These are phyloP conservation scores for Chytridiales sp. DNA, from an alignment of 371 early-diverging fungal genomes.

Conservation along the genomic window DNA sequence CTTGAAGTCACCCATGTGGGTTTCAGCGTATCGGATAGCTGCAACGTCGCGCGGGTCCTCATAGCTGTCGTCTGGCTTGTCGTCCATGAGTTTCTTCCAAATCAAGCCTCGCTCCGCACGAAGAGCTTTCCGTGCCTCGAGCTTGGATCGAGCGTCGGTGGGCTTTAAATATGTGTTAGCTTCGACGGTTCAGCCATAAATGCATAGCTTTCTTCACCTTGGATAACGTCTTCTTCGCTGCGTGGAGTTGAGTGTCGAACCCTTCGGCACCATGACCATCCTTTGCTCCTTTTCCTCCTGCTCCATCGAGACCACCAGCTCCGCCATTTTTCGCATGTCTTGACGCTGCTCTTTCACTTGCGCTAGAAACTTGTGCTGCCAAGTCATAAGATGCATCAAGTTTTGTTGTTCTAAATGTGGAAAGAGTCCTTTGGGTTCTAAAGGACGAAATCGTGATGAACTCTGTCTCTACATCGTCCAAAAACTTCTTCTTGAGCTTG, in stretches of 20 bases:
- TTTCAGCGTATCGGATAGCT: conserved; percentile 52
- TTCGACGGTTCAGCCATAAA: background rate
- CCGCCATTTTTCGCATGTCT: conserved; percentile 6
- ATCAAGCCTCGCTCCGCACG: conserved; percentile 43
- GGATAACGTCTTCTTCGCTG: background rate
- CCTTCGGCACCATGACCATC: too few species aligned
- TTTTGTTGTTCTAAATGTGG: conserved; percentile 48
- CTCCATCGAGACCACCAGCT: conserved; percentile 3
- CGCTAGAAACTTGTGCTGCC: conserved; percentile 21
- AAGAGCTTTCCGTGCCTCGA: conserved; percentile 52
- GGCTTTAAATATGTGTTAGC: conserved; percentile 6
- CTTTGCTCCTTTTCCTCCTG: background rate
- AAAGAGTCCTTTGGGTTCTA: conserved; percentile 29
- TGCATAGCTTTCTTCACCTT: background rate
- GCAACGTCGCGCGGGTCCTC: conserved; percentile 57
- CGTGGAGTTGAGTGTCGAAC: too few species aligned
- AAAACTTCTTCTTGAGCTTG: conserved; percentile 48
- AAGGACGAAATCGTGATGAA: conserved; percentile 40
- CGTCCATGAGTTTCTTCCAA: conserved; percentile 53
- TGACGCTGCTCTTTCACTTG: conserved; percentile 7
- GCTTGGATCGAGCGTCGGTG: conserved; percentile 41
- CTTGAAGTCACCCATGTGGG: conserved; percentile 60
- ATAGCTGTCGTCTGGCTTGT: conserved; percentile 54
- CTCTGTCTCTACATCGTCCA: conserved; percentile 49
- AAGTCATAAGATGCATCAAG: conserved; percentile 33